Base-by-base conservation (phyloP, 2,329 filamentous ascomycete genomes). In the Juglanconis juglandina region DNA sequence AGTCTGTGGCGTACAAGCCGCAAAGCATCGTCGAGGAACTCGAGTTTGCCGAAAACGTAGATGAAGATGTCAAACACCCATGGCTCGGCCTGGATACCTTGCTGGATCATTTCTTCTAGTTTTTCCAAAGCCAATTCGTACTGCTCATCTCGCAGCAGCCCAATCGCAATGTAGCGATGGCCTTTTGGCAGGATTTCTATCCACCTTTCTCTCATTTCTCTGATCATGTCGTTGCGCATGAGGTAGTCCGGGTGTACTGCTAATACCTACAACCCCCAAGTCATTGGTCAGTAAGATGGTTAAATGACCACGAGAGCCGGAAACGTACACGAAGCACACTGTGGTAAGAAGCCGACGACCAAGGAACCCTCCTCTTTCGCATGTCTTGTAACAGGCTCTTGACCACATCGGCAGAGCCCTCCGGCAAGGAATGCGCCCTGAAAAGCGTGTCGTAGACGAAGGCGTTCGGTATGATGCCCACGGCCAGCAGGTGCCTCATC, bases 181-280 rank as follows among this genome's bases (percentile, higher is more conserved):
- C 87, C 88, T 6, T 81, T 78, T 10, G 80, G 82, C 47, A 80
- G 85, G 8, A 90, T 75, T 8, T 78, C 76, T 56, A 89, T 81
- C 90, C 92, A 96, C 64, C 85, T 81, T 59, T 85, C 80, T 68
- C 85, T 85, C 89, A 95, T 92, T 59, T 88, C 87, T 58, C 84
- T 77, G 44, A 97, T 76, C 3, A 96, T 81, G 41, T 87, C 81
- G 56, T 84, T 82, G 41, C 92, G 87, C 32, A 95, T 76, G 5
- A 92, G 66, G 67, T 96, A 94, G 73, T 98, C 90, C 0, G 94
- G 91, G 71, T 98, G 95, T 8, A 95, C 84, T 0, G 90, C 85
- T 32, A 97, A 79, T 5, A 84, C 88, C 79, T 89, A 35, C 5
- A 59, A 59, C 61, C 64, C 58, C 44, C 44, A n/a, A 30, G 65